These are phyloP conservation scores for Plantago ovata DNA, from an alignment of 257 asterid genomes.

Conservation along the genomic window DNA sequence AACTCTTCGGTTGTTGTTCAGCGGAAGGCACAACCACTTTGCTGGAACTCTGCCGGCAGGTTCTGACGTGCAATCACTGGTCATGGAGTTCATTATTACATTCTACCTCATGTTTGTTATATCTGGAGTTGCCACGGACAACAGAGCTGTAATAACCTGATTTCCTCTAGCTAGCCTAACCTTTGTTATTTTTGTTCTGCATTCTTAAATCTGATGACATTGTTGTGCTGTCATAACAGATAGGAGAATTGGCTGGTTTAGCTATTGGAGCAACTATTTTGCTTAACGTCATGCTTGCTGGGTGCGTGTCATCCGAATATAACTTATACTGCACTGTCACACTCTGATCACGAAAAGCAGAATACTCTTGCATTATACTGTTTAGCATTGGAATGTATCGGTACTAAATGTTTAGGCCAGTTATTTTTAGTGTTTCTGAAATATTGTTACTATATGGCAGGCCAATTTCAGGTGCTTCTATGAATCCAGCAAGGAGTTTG, in stretches of 20 bases:
- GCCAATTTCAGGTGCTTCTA: constrained; percentile 86
- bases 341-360: too few relatives aligned
- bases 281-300: constrained; percentile 86
- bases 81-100: constrained; percentile 73
- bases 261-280: constrained; percentile 87
- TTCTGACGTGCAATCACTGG: constrained; percentile 52
- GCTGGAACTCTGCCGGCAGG: constrained; percentile 72
- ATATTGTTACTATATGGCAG: constrained; percentile 30
- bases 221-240: constrained; percentile 27
- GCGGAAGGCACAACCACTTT: constrained; percentile 61
- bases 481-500: constrained; percentile 91
- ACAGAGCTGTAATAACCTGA: constrained; percentile 61
- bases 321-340: too few relatives aligned
- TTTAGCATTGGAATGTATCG: too few relatives aligned
- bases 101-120: constrained; percentile 91
- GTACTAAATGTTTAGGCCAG: too few relatives aligned
- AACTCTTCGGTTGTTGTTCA: constrained; percentile 68
- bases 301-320: constrained; percentile 31
- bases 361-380: too few relatives aligned
- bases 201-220: not conserved
- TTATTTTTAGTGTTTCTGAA: not conserved
- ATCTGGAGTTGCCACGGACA: constrained; percentile 90
- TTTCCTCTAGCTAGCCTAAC: not conserved
- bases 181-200: not conserved
- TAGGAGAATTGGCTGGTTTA: constrained; percentile 91